Conservation (phyloP, 2,329 filamentous ascomycete species). For the Xylariaceae sp. region DNA sequence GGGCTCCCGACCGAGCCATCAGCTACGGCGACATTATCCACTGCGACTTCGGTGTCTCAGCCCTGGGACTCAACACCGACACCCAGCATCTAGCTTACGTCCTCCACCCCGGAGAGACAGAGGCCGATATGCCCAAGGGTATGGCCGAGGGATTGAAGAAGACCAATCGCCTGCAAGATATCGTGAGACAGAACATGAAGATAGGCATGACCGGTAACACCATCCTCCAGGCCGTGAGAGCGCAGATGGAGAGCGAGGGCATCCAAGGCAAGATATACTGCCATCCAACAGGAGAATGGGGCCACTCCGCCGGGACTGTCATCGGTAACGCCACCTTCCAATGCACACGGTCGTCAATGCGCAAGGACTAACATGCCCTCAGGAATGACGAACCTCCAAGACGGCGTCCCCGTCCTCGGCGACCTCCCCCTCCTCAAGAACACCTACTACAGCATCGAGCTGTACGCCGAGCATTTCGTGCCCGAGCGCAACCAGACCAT, state of each 20-base stretch:
- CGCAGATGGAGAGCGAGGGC: slow-evolving; percentile 38
- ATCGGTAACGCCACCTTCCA: slow-evolving; percentile 34
- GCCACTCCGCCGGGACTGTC: slow-evolving; percentile 43
- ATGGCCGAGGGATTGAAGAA: slow-evolving; percentile 39
- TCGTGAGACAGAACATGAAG: slow-evolving; percentile 39
- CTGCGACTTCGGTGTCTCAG: slow-evolving; percentile 45
- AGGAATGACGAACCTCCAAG: slow-evolving; percentile 49
- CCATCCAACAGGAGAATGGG: slow-evolving; percentile 48
- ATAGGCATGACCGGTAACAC: slow-evolving; percentile 40
- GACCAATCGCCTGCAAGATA: slow-evolving; percentile 44
- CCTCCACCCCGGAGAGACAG: slow-evolving; percentile 36
- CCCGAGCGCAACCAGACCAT: slow-evolving; percentile 40
- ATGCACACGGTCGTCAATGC: no score
- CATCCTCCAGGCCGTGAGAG: slow-evolving; percentile 34
- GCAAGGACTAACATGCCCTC: neutral
- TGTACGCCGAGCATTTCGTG: slow-evolving; percentile 43
- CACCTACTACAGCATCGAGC: slow-evolving; percentile 47
- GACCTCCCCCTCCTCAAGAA: slow-evolving; percentile 40
- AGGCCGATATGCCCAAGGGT: slow-evolving; percentile 36
- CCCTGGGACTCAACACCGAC: slow-evolving; percentile 43
- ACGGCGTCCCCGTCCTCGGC: slow-evolving; percentile 41
- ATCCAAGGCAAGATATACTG: slow-evolving; percentile 45
- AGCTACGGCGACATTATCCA: slow-evolving; percentile 43
- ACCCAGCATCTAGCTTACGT: slow-evolving; percentile 49
- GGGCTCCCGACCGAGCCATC: slow-evolving; percentile 27